These are phyloP conservation scores for Pseudogymnoascus sp. DNA, from an alignment of 2,329 filamentous ascomycete species.

Conservation along the genomic window DNA sequence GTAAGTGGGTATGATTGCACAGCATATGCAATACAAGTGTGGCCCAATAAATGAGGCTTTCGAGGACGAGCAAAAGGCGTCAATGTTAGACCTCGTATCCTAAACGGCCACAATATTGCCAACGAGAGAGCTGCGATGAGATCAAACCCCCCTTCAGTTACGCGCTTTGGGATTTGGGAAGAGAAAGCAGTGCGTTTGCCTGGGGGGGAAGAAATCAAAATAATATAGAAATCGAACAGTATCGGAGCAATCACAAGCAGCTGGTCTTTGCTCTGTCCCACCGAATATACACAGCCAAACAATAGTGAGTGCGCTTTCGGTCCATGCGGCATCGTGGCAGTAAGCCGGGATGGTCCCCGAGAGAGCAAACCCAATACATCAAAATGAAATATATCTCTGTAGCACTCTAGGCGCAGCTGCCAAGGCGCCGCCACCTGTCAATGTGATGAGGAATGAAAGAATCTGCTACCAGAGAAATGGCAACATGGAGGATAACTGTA, in stretches of 20 bases:
- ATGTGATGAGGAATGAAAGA: neutral
- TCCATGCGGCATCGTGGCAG: neutral
- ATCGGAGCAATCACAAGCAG: neutral
- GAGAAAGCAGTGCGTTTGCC: neutral
- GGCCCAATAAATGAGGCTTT: neutral
- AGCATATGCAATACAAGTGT: neutral
- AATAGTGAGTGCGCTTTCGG: neutral
- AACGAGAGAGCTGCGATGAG: neutral
- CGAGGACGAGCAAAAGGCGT: neutral
- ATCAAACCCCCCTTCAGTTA: neutral
- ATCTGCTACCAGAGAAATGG: neutral
- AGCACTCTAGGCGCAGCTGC: neutral
- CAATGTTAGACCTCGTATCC: neutral
- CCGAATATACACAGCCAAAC: conserved; percentile 2
- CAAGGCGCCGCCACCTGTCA: neutral
- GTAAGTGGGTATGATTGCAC: neutral
- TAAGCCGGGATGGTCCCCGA: neutral
- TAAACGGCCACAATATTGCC: neutral
- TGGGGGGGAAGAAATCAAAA: neutral
- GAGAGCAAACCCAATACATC: conserved; percentile 1
- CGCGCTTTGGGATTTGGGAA: neutral
- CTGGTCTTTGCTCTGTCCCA: conserved; percentile 3
- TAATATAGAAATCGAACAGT: neutral
- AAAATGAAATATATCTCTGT: conserved; percentile 3
- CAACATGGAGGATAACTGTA: neutral